Conservation (phyloP, 2,329 filamentous ascomycete species). For the Cordyceps farinosa region DNA sequence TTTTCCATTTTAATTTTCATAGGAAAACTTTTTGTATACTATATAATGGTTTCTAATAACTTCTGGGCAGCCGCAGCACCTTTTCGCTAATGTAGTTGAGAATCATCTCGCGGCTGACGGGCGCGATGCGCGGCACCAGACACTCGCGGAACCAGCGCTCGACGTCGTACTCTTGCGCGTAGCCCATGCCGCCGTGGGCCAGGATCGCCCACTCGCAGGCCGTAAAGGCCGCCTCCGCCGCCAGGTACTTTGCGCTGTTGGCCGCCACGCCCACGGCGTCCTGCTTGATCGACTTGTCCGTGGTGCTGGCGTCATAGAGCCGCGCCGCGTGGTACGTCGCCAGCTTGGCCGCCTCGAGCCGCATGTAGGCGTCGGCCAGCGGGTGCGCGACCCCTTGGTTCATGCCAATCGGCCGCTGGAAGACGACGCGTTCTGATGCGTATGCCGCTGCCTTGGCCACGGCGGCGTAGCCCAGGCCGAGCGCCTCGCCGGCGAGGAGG, state of each 20-base stretch:
- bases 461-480: constrained; percentile 75
- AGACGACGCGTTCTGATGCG: constrained; percentile 63
- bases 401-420: constrained; percentile 60
- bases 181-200: constrained; percentile 62
- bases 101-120: constrained; percentile 69
- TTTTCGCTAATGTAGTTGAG: constrained; percentile 69
- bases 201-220: constrained; percentile 60
- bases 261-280: constrained; percentile 60
- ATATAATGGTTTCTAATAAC: constrained; percentile 46
- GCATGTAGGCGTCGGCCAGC: constrained; percentile 62
- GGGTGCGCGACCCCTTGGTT: constrained; percentile 66
- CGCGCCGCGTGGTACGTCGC: constrained; percentile 63
- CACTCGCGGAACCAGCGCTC: constrained; percentile 64
- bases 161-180: constrained; percentile 62
- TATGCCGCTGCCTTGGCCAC: constrained; percentile 61
- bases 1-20: not conserved
- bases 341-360: constrained; percentile 61
- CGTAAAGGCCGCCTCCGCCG: constrained; percentile 60
- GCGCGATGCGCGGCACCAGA: constrained; percentile 61
- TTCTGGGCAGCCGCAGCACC: constrained; percentile 62
- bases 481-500: constrained; percentile 71
- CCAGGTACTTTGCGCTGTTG: constrained; percentile 69
- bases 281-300: constrained; percentile 48
- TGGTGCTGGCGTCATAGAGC: constrained; percentile 54
- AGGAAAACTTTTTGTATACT: not conserved